A percentile compares a stretch with the other conserved stretches of the same genome.
Conservation (phyloP, 108 stramenopile species). For the Cyclotella sp. region DNA sequence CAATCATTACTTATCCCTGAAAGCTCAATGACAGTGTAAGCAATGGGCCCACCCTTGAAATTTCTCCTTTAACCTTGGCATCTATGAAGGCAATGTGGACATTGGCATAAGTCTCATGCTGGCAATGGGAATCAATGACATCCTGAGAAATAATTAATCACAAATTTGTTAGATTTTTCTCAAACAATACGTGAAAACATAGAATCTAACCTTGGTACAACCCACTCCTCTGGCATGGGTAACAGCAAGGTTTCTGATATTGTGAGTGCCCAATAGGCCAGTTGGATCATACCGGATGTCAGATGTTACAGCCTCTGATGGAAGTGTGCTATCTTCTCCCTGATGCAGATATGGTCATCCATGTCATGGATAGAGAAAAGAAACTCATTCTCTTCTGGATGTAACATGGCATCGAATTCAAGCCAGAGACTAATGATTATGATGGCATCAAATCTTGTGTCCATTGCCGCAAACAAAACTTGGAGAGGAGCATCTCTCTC, state of each 20-base stretch:
- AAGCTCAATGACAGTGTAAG: no score
- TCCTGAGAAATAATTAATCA: constrained; percentile 28
- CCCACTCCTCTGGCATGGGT: constrained; percentile 1
- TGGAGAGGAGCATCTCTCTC: constrained; percentile 7
- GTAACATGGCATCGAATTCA: background rate
- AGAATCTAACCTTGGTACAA: no score
- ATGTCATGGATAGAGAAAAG: constrained; percentile 1
- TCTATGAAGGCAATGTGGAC: no score
- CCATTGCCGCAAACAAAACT: no score
- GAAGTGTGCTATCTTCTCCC: background rate
- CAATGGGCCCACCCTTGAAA: constrained; percentile 23
- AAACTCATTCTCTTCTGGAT: constrained; percentile 16
- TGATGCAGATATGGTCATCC: constrained; percentile 5
- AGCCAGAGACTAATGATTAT: constrained; percentile 2
- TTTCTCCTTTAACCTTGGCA: no score
- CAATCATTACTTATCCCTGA: no score
- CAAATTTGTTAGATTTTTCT: background rate
- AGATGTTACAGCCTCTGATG: background rate
- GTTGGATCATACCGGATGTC: background rate
- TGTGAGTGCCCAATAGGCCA: constrained; percentile 16
- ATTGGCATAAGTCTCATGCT: no score
- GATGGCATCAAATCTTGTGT: background rate
- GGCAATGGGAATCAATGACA: constrained; percentile 15
- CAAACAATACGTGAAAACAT: background rate
- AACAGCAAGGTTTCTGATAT: constrained; percentile 10